Base-by-base conservation (phyloP, 2,329 filamentous ascomycete species). In the Diaporthe humulicola region DNA sequence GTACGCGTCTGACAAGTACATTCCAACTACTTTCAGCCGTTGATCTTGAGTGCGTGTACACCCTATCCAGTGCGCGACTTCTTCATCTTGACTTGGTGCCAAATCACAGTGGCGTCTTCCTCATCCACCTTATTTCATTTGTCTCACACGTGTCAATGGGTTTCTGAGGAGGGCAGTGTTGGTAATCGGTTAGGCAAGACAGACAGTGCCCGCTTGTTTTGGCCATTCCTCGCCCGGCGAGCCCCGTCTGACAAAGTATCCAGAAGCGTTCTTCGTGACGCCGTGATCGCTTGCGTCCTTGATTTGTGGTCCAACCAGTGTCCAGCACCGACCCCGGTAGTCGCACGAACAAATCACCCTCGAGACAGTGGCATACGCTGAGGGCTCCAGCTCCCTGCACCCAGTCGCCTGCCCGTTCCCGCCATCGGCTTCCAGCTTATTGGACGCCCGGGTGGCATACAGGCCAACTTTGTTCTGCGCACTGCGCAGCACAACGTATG, bases 401-500 rank as follows among this genome's bases (percentile, higher is more conserved):
- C 38, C 42, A 45, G 30, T 50, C 52, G 42, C 48, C 67, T 75
- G 71, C 72, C 54, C 42, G 71, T 74, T 61, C 52, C 66, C 71
- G 71, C 42, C 67, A 33, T 71, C 74, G 67, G 71, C 71, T 70
- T 60, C 48, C 33, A 25, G 17, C 3, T 61, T n/a, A 69, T 71
- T 74, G 74, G 67, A 36, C 52, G 17, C 30, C 9, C 19, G 15
- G 33, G n/a, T 28, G 40, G 48, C 67, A 42, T 40, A 73, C 52
- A 58, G 52, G n/a, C 12, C 42, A 71, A 45, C 52, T 58, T 54
- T 61, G 58, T 74, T 50, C 52, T 45, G 74, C 74, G 71, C 38
- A 50, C 70, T 40, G 48, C 67, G 71, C 71, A 14, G 61, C 74
- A 74, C 74, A 69, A 25, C 71, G 60, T 74, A 80, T 36, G 48